Base-by-base conservation (phyloP, 1,284 basidiomycete species). In the Rhodotorula sp. region DNA sequence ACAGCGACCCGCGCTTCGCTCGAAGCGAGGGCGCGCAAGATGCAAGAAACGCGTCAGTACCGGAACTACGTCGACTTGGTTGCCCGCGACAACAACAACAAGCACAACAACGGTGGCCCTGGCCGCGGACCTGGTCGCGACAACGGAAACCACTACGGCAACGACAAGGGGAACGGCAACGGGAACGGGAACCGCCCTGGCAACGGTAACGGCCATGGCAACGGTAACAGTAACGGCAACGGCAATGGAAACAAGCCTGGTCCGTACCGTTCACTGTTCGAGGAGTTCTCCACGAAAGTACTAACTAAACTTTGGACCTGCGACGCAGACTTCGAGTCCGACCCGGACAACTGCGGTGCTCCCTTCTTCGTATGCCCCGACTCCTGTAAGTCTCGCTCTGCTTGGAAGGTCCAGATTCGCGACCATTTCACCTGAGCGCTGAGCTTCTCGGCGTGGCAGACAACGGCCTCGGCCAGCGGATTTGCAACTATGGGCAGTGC, bases 291-390 rank as follows among this genome's bases (percentile, higher is more conserved):
- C 52, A 23, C 28, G 54, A 12, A 55, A 26, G 23, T 26, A 55
- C 26, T n/a, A 31, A 55, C 26, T 14, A n/a, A n/a, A n/a, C n/a
- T n/a, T 28, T 7, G 12, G 12, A 55, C 54, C 38, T 12, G 38
- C 38, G 38, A 12, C 38, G 38, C 38, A 38, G 38, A 38, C 12
- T 38, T 38, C 38, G 38, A 38, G 38, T 10, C 38, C 26, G 54
- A 55, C 54, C 54, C 54, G 54, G 26, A 55, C 54, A n/a, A 55
- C 54, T 55, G 54, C n/a, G 54, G 54, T 28, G 54, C 54, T 15
- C 54, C 54, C 12, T 55, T 55, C 54, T 55, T 55, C 54, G n/a
- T 26, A 7, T 55, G n/a, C 54, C 54, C 54, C 14, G 54, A 55
- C 21, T 55, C 54, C n/a, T 55, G 54, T 55, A 18, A 55, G 54